A percentile compares a stretch with the other conserved stretches of the same genome.
phyloP scores from a whole-genome alignment of 176 grass and related monocot species.

The bread wheat (Triticum aestivum) region IWGSC_CS_RefSeq_v2.1 NC_057800.1:713028921-713029420 shows the following conservation, averaged over 20 bases:
- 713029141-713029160: neutral
- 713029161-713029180: neutral
- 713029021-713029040: no score
- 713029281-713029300: neutral
- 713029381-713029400: slow-evolving; percentile 60
- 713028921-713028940: neutral
- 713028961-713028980: neutral
- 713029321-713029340: slow-evolving; percentile 7
- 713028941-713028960: neutral
- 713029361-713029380: slow-evolving; percentile 78
- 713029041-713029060: neutral
- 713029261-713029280: no score
- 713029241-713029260: neutral
- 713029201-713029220: neutral
- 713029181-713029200: neutral
- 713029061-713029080: neutral
- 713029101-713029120: neutral
- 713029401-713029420: slow-evolving; percentile 78
- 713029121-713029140: neutral
- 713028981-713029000: no score
- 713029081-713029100: neutral
- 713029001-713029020: no score
- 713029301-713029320: neutral
- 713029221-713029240: neutral
- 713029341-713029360: slow-evolving; percentile 84